Base-by-base conservation (phyloP, 257 asterid genomes). In the Solanum appendiculatum region DNA sequence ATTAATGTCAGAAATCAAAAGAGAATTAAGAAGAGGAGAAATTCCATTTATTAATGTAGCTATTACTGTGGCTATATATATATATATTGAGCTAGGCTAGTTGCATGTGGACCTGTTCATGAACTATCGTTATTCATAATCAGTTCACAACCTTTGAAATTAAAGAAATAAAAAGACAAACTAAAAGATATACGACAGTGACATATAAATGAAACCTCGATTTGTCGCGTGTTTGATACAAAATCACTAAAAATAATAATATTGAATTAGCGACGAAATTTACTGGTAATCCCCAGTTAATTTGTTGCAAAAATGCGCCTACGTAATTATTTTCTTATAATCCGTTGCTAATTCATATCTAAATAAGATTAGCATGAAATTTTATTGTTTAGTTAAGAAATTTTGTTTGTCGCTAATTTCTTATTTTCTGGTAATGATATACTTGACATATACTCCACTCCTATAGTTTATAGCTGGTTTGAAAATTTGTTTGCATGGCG, bases 401-500 rank as follows among this genome's bases (percentile, higher is more conserved):
- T 5, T 51, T 48, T 48, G 5, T 48, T 18, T 3, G 3, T 48
- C 8, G 21, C 2, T 6, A 15, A 2, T 40, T 39, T 9, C 10
- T 39, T 39, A n/a, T n/a, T 39, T 39, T 39, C 2, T 40, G 3
- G 1, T 40, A 40, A 9, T 40, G 20, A 15, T 48, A 48, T 48
- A 48, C 56, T 14, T 48, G 2, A 3, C 56, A 46, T 48, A n/a
- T n/a, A n/a, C n/a, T 13, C 13, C 13, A 46, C 54, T 46, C 54
- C 54, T 14, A 14, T 46, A 63, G n/a, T 63, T n/a, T 63, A 11
- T 25, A 63, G 18, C 33, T 25, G 11, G 72, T 64, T 6, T 64
- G 72, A 25, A 1, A 64, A 64, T 64, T 70, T 70, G 46, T 21
- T 33, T 70, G 78, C 93, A 91, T 92, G 95, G 93, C 88, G 90